Base-by-base conservation (phyloP, 2,329 filamentous ascomycete species). In the Emmonsia crescens region DNA sequence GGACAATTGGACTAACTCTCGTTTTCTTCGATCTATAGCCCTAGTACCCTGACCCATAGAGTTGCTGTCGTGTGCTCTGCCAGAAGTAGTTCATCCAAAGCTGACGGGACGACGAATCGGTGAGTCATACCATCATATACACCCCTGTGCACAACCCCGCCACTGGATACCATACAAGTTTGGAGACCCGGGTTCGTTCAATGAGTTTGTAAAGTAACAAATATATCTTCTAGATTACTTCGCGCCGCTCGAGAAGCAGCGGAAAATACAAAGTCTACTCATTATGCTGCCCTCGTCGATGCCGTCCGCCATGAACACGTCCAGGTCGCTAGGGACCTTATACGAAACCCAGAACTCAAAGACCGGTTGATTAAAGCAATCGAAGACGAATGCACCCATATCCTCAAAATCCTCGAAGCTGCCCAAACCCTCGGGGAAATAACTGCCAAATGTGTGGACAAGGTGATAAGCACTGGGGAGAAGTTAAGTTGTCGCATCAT, bases 41-140 rank as follows among this genome's bases (percentile, higher is more conserved):
- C 82, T 24, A 83, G 80, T 72, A 76, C 95, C 61, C 79, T 79
- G 60, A 79, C 84, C 62, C 86, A 91, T 72, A 87, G 87, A 74
- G 86, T 96, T 66, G 92, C 91, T 61, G 88, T 99, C 62, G 93
- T 99, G 62, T 99, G 94, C 78, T 99, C 94, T 64, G 94, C 94
- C 49, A 83, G 94, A 73, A 96, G 91, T 77, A 94, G 89, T 63
- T 92, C 91, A 65, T 96, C 93, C 73, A 99, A 99, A 79, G 85
- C 87, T 60, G 91, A 95, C 69, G 94, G 94, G 64, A 99, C 94
- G 63, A 99, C 94, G 44, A 97, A 95, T 77, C 85, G 91, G 89
- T 92, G 78, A 84, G 87, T 83, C 74, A 71, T 64, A 54, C n/a
- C 60, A 58, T n/a, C 60, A 58, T 58, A 55, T 44, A 60, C 44